These are phyloP conservation scores for Kondoa subrosea DNA, from an alignment of 768 basidiomycete genomes.

Conservation along the genomic window DNA sequence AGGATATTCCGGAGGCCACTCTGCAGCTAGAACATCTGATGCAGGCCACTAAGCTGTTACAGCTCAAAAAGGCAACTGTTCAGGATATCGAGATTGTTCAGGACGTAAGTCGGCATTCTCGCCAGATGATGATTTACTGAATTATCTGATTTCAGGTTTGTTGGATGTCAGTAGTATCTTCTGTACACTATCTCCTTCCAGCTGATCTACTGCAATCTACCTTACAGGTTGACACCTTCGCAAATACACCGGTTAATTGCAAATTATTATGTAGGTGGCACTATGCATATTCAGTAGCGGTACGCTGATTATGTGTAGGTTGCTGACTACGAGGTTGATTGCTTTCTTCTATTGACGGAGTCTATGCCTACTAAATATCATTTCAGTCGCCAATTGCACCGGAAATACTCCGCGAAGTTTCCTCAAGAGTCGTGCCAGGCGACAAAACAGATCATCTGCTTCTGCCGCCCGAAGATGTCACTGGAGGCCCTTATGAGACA, in stretches of 20 bases:
- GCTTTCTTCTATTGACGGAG: neutral
- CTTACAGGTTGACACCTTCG: conserved; percentile 98
- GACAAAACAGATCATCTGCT: conserved; percentile 94
- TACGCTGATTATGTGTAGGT: conserved; percentile 29
- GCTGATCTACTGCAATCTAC: conserved; percentile 57
- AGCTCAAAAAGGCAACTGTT: conserved; percentile 90
- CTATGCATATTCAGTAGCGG: neutral
- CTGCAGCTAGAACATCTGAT: conserved; percentile 95
- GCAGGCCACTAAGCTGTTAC: conserved; percentile 96
- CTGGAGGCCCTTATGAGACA: conserved; percentile 86
- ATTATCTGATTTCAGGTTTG: neutral
- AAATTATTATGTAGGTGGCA: conserved; percentile 44
- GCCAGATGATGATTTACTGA: no score
- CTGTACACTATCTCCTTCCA: no score
- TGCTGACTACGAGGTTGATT: conserved; percentile 83
- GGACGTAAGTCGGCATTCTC: conserved; percentile 34
- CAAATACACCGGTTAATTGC: conserved; percentile 99
- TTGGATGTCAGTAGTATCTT: neutral
- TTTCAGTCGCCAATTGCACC: conserved; percentile 82
- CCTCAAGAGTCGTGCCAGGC: conserved; percentile 83
- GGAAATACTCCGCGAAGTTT: conserved; percentile 90
- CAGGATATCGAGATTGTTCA: conserved; percentile 98
- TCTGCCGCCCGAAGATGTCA: conserved; percentile 87
- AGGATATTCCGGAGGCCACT: conserved; percentile 92
- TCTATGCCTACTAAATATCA: conserved; percentile 9